A percentile compares a stretch with the other conserved stretches of the same genome.
phyloP scores from a whole-genome alignment of 2,329 filamentous ascomycete genomes.

The Aureobasidium sp. region DNA sequence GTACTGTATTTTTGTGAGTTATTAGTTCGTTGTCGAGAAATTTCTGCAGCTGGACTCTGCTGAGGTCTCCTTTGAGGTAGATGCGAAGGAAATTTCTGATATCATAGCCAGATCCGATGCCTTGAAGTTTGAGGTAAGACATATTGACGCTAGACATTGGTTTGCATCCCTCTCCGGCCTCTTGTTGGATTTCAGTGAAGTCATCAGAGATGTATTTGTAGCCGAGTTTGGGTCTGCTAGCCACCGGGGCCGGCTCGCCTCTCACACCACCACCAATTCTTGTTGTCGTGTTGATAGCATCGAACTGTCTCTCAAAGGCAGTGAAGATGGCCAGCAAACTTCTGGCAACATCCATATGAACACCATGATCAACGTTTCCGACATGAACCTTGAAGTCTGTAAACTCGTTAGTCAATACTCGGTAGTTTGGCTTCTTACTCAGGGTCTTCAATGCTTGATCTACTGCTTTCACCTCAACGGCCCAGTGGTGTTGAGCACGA shows the following conservation, averaged over 20 bases:
- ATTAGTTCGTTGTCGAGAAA: background rate
- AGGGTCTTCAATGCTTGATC: background rate
- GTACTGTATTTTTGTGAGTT: background rate
- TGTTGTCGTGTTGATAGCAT: background rate
- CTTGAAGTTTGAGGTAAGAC: background rate
- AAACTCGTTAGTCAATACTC: background rate
- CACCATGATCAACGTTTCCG: background rate
- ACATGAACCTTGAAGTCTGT: background rate
- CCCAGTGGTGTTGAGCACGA: background rate
- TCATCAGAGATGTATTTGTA: background rate
- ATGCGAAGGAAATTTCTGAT: background rate
- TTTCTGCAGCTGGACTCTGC: background rate
- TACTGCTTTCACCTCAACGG: background rate
- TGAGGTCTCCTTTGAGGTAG: background rate
- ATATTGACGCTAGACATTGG: background rate
- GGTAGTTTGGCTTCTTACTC: background rate
- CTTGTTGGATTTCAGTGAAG: background rate
- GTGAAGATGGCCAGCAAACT: background rate
- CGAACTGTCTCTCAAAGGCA: conserved; percentile 8
- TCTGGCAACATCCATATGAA: background rate
- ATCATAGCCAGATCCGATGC: background rate
- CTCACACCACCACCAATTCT: background rate
- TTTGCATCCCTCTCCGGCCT: background rate
- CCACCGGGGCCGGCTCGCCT: background rate
- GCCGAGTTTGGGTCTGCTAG: background rate